A percentile compares a stretch with the other conserved stretches of the same genome.
phyloP scores from a whole-genome alignment of 2,329 filamentous ascomycete species.

The Neonectria neomacrospora region DNA sequence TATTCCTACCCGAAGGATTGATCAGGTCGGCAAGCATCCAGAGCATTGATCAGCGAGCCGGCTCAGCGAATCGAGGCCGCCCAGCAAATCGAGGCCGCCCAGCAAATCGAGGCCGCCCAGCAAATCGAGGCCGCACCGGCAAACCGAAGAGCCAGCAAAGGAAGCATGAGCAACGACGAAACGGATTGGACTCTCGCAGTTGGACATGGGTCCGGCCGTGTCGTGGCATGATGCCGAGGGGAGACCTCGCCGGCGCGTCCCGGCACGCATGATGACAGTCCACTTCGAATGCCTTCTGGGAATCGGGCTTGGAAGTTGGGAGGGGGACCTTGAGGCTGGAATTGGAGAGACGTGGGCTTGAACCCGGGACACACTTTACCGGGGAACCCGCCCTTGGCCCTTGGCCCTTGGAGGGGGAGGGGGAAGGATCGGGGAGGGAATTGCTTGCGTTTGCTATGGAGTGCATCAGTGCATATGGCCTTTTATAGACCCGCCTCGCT shows the following conservation, averaged over 20 bases:
- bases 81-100: too few species aligned
- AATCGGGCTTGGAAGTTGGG: conserved; percentile 7
- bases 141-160: neutral
- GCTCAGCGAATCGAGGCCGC: neutral
- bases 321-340: conserved; percentile 2
- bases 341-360: neutral
- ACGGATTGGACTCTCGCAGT: neutral
- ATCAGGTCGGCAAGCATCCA: neutral
- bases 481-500: conserved; percentile 41
- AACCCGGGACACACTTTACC: conserved; percentile 9
- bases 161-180: neutral
- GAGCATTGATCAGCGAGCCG: neutral
- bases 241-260: conserved; percentile 40
- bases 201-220: conserved; percentile 24
- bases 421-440: neutral
- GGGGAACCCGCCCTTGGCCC: conserved; percentile 20
- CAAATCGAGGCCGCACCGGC: neutral
- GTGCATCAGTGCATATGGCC: conserved; percentile 23
- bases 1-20: neutral
- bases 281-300: conserved; percentile 35
- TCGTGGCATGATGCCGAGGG: conserved; percentile 43
- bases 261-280: conserved; percentile 43
- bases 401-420: neutral
- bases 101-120: too few species aligned
- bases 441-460: conserved; percentile 1